Evolutionary conservation across 2,329 filamentous ascomycete genomes (phyloP).

Genomic region (Phaeosphaeria sp.): DNA sequence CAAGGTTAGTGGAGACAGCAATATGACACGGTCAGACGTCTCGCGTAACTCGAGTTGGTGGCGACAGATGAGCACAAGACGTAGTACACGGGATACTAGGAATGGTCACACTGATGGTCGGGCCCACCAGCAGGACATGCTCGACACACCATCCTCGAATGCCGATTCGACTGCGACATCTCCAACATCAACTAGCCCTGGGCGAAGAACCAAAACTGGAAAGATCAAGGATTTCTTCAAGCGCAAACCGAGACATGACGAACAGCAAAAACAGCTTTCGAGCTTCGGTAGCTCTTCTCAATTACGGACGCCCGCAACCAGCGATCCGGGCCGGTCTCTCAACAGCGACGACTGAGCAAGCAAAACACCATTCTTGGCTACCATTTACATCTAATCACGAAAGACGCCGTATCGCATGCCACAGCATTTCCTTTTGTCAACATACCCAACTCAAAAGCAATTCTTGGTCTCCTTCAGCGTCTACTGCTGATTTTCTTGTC

Average conservation of each 20-base stretch:
- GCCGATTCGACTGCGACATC: slow-evolving; percentile 29
- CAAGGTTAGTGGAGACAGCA: slow-evolving; percentile 41
- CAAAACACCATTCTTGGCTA: slow-evolving; percentile 7
- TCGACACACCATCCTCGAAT: slow-evolving; percentile 31
- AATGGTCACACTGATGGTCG: slow-evolving; percentile 36
- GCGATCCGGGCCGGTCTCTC: slow-evolving; percentile 42
- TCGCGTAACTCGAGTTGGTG: slow-evolving; percentile 45
- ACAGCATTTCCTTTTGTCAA: slow-evolving; percentile 25
- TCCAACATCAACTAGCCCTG: slow-evolving; percentile 31
- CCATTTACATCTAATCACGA: slow-evolving; percentile 18
- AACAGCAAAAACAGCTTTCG: slow-evolving; percentile 43
- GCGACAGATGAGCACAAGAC: slow-evolving; percentile 42
- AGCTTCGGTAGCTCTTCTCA: slow-evolving; percentile 46
- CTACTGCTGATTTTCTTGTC: slow-evolving; percentile 17
- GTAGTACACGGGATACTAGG: slow-evolving; percentile 32
- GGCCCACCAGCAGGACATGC: slow-evolving; percentile 33
- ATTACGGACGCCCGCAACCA: slow-evolving; percentile 41
- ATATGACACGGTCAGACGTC: slow-evolving; percentile 34
- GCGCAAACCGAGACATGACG: slow-evolving; percentile 37
- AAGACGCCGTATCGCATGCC: slow-evolving; percentile 21
- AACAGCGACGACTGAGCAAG: slow-evolving; percentile 45
- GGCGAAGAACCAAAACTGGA: slow-evolving; percentile 35
- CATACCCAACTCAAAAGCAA: slow-evolving; percentile 28
- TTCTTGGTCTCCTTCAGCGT: slow-evolving; percentile 12
- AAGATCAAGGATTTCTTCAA: slow-evolving; percentile 48